Evolutionary conservation across 352 stramenopile species (phyloP).

Genomic region (Phytophthora vignae): DNA sequence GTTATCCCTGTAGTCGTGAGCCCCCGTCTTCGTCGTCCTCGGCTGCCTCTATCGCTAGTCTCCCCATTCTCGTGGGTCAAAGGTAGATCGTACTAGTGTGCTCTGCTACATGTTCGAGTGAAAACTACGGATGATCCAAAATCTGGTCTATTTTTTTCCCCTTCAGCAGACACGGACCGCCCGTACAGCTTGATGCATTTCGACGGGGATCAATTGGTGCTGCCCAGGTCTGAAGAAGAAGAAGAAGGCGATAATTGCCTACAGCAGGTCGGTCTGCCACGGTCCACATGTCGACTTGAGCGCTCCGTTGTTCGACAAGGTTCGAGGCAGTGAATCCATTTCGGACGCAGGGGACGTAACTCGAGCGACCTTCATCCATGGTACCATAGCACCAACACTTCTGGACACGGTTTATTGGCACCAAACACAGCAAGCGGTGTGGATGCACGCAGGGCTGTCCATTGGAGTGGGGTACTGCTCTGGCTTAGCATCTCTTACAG

Average conservation of each 20-base stretch:
- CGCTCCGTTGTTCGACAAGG: constrained; percentile 44
- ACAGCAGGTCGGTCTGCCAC: constrained; percentile 89
- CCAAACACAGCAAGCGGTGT: constrained; percentile 40
- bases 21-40: too few relatives aligned
- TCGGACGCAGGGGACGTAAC: background rate
- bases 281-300: constrained; percentile 42
- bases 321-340: background rate
- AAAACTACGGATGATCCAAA: too few relatives aligned
- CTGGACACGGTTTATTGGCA: constrained; percentile 60
- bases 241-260: constrained; percentile 74
- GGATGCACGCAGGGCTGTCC: constrained; percentile 37
- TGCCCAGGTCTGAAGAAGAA: background rate
- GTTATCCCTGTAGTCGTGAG: background rate
- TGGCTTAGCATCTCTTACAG: constrained; percentile 39
- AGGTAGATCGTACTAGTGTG: background rate
- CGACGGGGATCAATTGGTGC: background rate
- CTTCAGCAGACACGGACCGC: too few relatives aligned
- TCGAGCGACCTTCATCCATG: background rate
- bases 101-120: too few relatives aligned
- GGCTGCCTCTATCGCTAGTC: constrained; percentile 21
- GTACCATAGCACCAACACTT: constrained; percentile 45
- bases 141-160: too few relatives aligned
- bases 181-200: background rate
- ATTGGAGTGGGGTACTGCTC: constrained; percentile 45
- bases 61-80: background rate